Conservation (phyloP, 169 alveolate species). For the Plasmodium relictum region DNA sequence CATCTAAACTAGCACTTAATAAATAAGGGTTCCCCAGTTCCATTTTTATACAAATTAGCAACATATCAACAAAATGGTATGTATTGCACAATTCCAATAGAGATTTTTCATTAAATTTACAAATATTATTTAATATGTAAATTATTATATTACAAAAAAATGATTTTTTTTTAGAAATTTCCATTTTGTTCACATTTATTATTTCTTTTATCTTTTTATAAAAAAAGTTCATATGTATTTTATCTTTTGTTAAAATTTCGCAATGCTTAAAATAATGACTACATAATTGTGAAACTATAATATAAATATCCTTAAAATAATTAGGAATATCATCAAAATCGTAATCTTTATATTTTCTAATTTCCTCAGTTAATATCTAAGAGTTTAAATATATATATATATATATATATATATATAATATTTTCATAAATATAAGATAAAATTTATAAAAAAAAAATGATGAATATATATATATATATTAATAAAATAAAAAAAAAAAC, state of each 20-base stretch:
- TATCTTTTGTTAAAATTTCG: constrained; percentile 51
- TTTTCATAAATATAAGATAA: no score
- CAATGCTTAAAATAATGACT: constrained; percentile 45
- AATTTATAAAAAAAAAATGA: not conserved
- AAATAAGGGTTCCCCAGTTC: constrained; percentile 55
- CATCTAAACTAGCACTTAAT: constrained; percentile 63
- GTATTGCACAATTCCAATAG: constrained; percentile 62
- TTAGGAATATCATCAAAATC: constrained; percentile 37
- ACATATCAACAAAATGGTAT: constrained; percentile 41
- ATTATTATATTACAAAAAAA: constrained; percentile 42
- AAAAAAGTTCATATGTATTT: constrained; percentile 40
- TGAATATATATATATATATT: not conserved
- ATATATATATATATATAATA: not conserved
- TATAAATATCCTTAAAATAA: constrained; percentile 16
- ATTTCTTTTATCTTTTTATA: constrained; percentile 60
- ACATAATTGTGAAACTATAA: constrained; percentile 33
- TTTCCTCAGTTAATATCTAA: constrained; percentile 54
- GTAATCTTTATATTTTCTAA: constrained; percentile 17
- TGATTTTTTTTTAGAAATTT: constrained; percentile 17
- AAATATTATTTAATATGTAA: constrained; percentile 38
- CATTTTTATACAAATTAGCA: constrained; percentile 58
- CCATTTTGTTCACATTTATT: constrained; percentile 14
- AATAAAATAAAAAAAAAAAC: no score
- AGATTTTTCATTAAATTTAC: constrained; percentile 17
- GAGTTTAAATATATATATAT: not conserved